Evolutionary conservation across 2,329 filamentous ascomycete species (phyloP).

Genomic region (Arthrobotrys megalospora): DNA sequence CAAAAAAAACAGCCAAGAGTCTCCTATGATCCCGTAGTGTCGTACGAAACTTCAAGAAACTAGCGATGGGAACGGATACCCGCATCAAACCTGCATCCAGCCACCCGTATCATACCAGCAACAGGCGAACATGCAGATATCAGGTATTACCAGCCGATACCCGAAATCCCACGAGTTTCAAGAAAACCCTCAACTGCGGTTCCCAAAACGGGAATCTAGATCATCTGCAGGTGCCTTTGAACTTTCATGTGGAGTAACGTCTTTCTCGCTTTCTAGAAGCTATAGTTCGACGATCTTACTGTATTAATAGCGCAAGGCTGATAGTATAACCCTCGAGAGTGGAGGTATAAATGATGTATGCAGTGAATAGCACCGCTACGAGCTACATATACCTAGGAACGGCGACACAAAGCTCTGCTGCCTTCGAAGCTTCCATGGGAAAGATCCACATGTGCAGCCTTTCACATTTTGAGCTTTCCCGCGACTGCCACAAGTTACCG

Average conservation of each 20-base stretch:
- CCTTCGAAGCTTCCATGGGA: slow-evolving; percentile 8
- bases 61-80: slow-evolving; percentile 8
- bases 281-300: slow-evolving; percentile 23
- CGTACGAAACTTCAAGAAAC: slow-evolving; percentile 22
- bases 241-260: slow-evolving; percentile 6
- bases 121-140: slow-evolving; percentile 15
- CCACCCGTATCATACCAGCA: slow-evolving; percentile 40
- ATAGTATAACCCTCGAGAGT: slow-evolving; percentile 8
- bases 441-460: slow-evolving; percentile 10
- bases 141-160: slow-evolving; percentile 42
- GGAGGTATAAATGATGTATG: slow-evolving; percentile 19
- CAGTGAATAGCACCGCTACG: slow-evolving; percentile 17
- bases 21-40: slow-evolving; percentile 15
- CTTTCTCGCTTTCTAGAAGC: slow-evolving; percentile 46
- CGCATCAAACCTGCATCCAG: slow-evolving; percentile 31
- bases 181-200: slow-evolving; percentile 29
- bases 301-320: slow-evolving; percentile 57
- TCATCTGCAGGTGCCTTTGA: slow-evolving; percentile 17
- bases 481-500: slow-evolving; percentile 16
- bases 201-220: slow-evolving; percentile 14
- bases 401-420: slow-evolving; percentile 22
- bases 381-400: slow-evolving; percentile 23
- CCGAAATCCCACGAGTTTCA: slow-evolving; percentile 39
- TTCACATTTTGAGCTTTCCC: slow-evolving; percentile 1
- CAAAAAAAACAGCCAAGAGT: neutral